These are phyloP conservation scores for Peronospora destructor DNA, from an alignment of 352 stramenopile species.

Conservation along the genomic window DNA sequence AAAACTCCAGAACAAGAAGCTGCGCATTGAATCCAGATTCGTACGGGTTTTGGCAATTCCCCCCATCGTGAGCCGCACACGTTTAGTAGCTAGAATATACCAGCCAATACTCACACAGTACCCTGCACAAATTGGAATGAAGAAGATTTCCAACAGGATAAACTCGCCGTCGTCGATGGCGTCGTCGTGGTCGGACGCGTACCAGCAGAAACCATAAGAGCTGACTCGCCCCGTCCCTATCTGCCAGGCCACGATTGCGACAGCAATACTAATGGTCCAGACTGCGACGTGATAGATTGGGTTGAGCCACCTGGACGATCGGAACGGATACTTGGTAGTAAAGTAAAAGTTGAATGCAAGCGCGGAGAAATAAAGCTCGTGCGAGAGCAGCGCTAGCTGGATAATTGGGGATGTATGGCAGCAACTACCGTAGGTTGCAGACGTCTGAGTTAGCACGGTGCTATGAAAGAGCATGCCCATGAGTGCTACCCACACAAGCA, in stretches of 20 bases:
- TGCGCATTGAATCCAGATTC: constrained; percentile 72
- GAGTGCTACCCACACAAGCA: constrained; percentile 77
- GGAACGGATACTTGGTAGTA: constrained; percentile 84
- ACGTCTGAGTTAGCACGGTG: constrained; percentile 49
- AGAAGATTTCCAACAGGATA: constrained; percentile 61
- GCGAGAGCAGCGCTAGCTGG: constrained; percentile 63
- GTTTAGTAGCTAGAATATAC: constrained; percentile 67
- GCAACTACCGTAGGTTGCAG: constrained; percentile 43
- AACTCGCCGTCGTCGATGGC: constrained; percentile 41
- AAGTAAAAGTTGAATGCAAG: constrained; percentile 85
- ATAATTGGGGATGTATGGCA: constrained; percentile 56
- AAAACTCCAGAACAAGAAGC: constrained; percentile 69
- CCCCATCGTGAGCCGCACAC: constrained; percentile 50
- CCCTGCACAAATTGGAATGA: constrained; percentile 44
- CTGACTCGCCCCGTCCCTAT: constrained; percentile 43
- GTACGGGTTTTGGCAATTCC: constrained; percentile 44
- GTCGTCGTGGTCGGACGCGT: constrained; percentile 27
- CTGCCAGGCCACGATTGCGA: constrained; percentile 46
- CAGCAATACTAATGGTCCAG: constrained; percentile 43
- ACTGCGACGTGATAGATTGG: constrained; percentile 67
- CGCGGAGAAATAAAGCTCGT: constrained; percentile 83
- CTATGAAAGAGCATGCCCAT: constrained; percentile 78
- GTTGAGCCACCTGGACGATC: constrained; percentile 58
- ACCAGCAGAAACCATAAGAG: constrained; percentile 84
- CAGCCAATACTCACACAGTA: constrained; percentile 66